Evolutionary conservation across 225 moss, liverwort and hornwort species (phyloP).

Genomic region (Polytrichum commune): DNA sequence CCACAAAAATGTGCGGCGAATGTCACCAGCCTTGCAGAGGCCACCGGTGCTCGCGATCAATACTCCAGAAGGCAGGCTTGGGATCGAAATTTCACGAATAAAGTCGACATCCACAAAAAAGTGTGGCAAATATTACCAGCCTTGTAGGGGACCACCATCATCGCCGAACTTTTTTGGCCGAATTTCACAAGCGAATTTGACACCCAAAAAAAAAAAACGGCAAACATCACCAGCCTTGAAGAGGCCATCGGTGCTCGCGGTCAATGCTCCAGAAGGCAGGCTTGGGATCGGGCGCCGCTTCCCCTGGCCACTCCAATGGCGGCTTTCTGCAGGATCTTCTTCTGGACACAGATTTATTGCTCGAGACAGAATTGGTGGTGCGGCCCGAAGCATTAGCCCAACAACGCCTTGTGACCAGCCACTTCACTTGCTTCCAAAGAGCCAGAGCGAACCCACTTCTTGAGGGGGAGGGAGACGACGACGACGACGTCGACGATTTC

Average conservation of each 20-base stretch:
- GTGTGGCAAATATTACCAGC: neutral
- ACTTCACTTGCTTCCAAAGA: constrained; percentile 6
- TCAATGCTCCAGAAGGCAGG: constrained; percentile 5
- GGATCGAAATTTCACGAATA: too few relatives aligned
- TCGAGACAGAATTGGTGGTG: neutral
- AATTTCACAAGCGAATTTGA: neutral
- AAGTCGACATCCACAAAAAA: neutral
- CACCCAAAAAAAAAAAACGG: neutral
- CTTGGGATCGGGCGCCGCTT: neutral
- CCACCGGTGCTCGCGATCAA: constrained; percentile 5
- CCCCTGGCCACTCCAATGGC: constrained; percentile 6
- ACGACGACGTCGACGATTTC: too few relatives aligned
- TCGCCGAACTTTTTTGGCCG: neutral
- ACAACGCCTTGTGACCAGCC: constrained; percentile 1
- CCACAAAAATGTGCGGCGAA: neutral
- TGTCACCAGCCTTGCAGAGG: constrained; percentile 6
- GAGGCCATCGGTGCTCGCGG: constrained; percentile 10
- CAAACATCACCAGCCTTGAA: constrained; percentile 7
- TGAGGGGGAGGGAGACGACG: neutral
- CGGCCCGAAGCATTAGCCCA: neutral
- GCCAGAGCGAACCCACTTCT: neutral
- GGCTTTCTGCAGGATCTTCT: neutral
- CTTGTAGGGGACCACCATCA: neutral
- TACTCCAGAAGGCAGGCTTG: constrained; percentile 1
- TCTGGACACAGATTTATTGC: neutral